Evolutionary conservation across 2,329 filamentous ascomycete species (phyloP).

Genomic region (Dryadomyces quercus-mongolicae): DNA sequence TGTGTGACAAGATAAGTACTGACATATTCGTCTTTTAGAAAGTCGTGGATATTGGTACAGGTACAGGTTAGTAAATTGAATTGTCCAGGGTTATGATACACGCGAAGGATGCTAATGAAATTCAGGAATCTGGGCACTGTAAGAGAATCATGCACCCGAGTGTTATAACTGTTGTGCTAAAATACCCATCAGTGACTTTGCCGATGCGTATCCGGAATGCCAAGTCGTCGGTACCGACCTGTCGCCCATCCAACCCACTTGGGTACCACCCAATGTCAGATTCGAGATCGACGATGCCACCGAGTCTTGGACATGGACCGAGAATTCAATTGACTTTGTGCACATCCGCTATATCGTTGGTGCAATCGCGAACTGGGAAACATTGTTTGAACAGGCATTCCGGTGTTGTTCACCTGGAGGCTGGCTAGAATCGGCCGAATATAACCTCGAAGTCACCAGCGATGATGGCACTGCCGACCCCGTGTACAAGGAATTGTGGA

Average conservation of each 20-base stretch:
- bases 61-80: slow-evolving; percentile 23
- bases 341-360: slow-evolving; percentile 8
- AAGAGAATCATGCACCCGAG: not conserved
- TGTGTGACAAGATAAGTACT: no score
- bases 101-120: slow-evolving; percentile 7
- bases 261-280: slow-evolving; percentile 26
- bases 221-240: slow-evolving; percentile 31
- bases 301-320: slow-evolving; percentile 27
- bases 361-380: slow-evolving; percentile 14
- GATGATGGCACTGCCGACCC: slow-evolving; percentile 11
- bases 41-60: slow-evolving; percentile 35
- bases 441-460: not conserved
- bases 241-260: slow-evolving; percentile 29
- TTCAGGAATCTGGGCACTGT: slow-evolving; percentile 18
- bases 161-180: not conserved
- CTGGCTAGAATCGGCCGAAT: slow-evolving; percentile 28
- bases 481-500: slow-evolving; percentile 27
- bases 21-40: slow-evolving; percentile 13
- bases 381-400: slow-evolving; percentile 13
- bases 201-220: slow-evolving; percentile 29
- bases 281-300: slow-evolving; percentile 24
- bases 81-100: not conserved
- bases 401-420: slow-evolving; percentile 32
- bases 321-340: not conserved
- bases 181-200: slow-evolving; percentile 21